A percentile compares a stretch with the other conserved stretches of the same genome.
Conservation (phyloP, 2,329 filamentous ascomycete genomes). For the Raffaelea albimanens region DNA sequence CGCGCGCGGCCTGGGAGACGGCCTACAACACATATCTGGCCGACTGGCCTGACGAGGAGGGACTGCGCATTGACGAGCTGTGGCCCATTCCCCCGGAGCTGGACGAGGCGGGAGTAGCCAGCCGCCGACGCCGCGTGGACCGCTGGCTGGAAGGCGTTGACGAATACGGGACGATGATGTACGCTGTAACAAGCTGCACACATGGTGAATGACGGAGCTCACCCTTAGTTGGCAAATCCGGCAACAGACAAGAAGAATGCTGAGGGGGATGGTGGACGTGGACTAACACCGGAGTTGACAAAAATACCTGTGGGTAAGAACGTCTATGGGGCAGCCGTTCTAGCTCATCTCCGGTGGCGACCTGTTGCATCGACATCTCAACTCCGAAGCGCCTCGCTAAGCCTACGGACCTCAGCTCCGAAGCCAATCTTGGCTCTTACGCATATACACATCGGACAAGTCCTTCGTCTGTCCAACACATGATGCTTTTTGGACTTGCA, state of each 20-base stretch:
- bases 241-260: background rate
- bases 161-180: conserved; percentile 45
- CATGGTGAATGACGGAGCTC: too few relatives aligned
- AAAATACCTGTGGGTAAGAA: too few relatives aligned
- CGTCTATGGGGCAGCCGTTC: too few relatives aligned
- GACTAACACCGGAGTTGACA: background rate
- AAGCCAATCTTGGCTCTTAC: background rate
- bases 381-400: background rate
- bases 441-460: background rate
- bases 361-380: background rate
- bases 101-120: conserved; percentile 18
- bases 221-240: conserved; percentile 8
- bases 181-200: conserved; percentile 35
- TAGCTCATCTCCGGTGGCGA: too few relatives aligned
- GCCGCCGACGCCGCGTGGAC: conserved; percentile 27
- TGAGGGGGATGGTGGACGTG: background rate
- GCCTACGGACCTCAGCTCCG: background rate
- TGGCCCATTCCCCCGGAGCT: conserved; percentile 31
- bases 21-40: conserved; percentile 31
- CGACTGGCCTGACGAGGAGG: conserved; percentile 29
- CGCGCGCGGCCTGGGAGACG: conserved; percentile 29
- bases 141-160: conserved; percentile 43
- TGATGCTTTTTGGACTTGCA: background rate
- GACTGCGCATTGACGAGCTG: conserved; percentile 38
- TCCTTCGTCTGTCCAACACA: background rate